A percentile compares a stretch with the other conserved stretches of the same genome.
phyloP scores from a whole-genome alignment of 768 basidiomycete genomes.

The Wakefieldia striispora region DNA sequence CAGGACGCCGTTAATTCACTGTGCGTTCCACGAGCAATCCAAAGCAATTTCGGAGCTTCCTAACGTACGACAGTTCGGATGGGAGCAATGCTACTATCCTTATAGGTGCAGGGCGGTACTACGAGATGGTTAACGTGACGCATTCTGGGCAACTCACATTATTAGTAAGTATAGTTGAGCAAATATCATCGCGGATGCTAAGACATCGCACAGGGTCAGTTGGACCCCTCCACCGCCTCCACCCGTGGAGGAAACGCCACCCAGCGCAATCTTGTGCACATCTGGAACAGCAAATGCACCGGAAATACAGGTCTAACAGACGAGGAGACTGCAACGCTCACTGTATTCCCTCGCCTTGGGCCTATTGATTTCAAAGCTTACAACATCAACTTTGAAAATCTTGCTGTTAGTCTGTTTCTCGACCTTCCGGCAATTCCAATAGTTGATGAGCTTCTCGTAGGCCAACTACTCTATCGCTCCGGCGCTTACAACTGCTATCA shows the following conservation, averaged over 20 bases:
- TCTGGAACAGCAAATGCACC: constrained; percentile 49
- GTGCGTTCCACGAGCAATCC: constrained; percentile 12
- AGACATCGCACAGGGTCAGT: constrained; percentile 44
- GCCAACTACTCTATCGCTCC: constrained; percentile 47
- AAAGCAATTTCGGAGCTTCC: background rate
- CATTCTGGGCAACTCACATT: constrained; percentile 53
- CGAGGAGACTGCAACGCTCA: constrained; percentile 56
- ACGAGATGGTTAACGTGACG: constrained; percentile 58
- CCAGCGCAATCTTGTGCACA: constrained; percentile 47
- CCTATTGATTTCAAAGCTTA: constrained; percentile 59
- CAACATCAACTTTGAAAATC: constrained; percentile 66
- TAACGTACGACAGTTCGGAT: constrained; percentile 36
- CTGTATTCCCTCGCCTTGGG: constrained; percentile 52
- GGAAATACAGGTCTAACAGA: constrained; percentile 38
- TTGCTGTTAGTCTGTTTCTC: constrained; percentile 44
- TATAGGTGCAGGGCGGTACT: constrained; percentile 53
- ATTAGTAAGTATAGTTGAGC: constrained; percentile 37
- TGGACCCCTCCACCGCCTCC: constrained; percentile 37
- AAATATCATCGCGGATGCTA: background rate
- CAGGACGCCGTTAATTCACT: constrained; percentile 58
- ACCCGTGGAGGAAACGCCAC: constrained; percentile 43
- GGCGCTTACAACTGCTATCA: constrained; percentile 59
- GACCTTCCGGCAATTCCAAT: too few species aligned
- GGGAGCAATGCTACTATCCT: constrained; percentile 46
- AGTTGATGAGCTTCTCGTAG: background rate